These are phyloP conservation scores for Trichosanthes truncata DNA, from an alignment of 306 rosid genomes.

Conservation along the genomic window DNA sequence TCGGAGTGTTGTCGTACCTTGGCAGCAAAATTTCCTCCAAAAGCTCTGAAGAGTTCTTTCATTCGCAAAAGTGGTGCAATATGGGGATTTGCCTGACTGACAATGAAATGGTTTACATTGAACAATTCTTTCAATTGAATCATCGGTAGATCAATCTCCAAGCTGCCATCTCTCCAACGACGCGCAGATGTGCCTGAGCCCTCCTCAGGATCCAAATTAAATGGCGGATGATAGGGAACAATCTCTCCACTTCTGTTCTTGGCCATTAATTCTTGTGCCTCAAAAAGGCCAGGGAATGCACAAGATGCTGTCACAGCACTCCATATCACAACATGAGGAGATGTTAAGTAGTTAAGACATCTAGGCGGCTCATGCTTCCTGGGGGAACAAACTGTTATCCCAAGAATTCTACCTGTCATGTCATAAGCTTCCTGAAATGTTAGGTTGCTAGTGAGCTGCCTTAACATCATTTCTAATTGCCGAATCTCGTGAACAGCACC, in stretches of 20 bases:
- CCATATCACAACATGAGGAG: conserved; percentile 98
- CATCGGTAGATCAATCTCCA: conserved; percentile 98
- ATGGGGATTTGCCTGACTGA: conserved; percentile 95
- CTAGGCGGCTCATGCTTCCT: conserved; percentile 98
- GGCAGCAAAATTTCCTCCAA: conserved; percentile 91
- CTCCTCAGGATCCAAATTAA: conserved; percentile 81
- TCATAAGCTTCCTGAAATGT: conserved; percentile 98
- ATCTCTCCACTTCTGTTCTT: conserved; percentile 91
- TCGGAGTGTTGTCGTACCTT: conserved; percentile 47
- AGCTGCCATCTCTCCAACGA: conserved; percentile 96
- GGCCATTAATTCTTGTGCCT: conserved; percentile 99
- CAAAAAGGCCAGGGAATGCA: conserved; percentile 96
- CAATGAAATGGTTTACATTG: conserved; percentile 93
- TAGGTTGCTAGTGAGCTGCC: conserved; percentile 82
- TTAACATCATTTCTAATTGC: conserved; percentile 80
- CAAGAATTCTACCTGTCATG: conserved; percentile 93
- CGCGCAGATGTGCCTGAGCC: conserved; percentile 55
- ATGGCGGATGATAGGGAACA: conserved; percentile 94
- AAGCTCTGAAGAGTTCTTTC: conserved; percentile 69
- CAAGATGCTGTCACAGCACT: conserved; percentile 98
- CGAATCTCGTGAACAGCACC: conserved; percentile 96
- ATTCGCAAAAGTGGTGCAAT: conserved; percentile 82
- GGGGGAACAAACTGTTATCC: conserved; percentile 94
- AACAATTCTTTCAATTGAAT: conserved; percentile 88
- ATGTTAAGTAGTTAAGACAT: conserved; percentile 95